Conservation (phyloP, 352 stramenopile species). For the Phytophthora vignae region DNA sequence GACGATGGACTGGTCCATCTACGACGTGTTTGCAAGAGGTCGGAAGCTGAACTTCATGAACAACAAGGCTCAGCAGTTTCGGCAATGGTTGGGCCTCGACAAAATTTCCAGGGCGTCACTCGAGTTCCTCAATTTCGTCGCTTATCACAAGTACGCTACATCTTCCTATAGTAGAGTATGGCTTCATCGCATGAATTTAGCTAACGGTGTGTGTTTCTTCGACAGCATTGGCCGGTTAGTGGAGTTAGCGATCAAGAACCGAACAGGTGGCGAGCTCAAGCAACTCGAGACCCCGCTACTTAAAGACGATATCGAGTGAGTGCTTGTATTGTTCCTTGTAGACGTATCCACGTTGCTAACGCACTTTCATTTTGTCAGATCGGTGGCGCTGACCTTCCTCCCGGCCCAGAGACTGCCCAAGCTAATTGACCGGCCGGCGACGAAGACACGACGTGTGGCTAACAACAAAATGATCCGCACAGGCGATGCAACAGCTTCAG, state of each 20-base stretch:
- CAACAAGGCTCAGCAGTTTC: conserved; percentile 70
- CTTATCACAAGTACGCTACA: conserved; percentile 84
- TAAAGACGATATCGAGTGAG: conserved; percentile 72
- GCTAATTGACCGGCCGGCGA: conserved; percentile 39
- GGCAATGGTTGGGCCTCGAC: conserved; percentile 72
- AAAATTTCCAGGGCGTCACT: conserved; percentile 77
- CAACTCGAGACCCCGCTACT: conserved; percentile 58
- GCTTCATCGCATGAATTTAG: background rate
- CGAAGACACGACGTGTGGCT: conserved; percentile 43
- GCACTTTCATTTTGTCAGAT: conserved; percentile 22
- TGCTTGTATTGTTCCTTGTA: conserved; percentile 1
- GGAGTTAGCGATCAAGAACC: conserved; percentile 82
- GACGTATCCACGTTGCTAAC: background rate
- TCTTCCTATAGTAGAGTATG: background rate
- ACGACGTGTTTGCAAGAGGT: conserved; percentile 80
- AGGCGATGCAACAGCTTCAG: conserved; percentile 11
- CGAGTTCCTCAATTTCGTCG: conserved; percentile 89
- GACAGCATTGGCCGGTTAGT: conserved; percentile 81
- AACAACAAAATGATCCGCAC: conserved; percentile 28
- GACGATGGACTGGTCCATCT: conserved; percentile 85
- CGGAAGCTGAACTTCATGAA: conserved; percentile 89
- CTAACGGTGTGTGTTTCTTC: background rate
- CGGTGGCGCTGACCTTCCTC: conserved; percentile 41
- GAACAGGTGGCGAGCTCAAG: conserved; percentile 62
- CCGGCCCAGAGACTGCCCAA: conserved; percentile 37